Base-by-base conservation (phyloP, 1,139 yeast species). In the Chernovozyma sophiae-reginae region DNA sequence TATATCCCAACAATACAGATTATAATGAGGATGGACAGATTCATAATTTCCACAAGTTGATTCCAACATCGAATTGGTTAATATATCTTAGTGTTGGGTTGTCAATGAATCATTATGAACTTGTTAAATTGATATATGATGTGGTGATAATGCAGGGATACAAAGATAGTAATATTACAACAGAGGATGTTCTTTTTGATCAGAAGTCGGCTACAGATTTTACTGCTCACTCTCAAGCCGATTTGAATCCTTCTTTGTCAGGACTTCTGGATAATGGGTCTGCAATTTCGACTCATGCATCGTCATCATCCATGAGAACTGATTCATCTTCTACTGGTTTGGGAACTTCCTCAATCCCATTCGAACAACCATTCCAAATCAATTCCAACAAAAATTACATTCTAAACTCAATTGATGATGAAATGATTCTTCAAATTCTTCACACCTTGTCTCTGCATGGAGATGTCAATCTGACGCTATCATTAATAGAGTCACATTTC, bases 401-500 rank as follows among this genome's bases (percentile, higher is more conserved):
- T 1, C 43, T 52, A 25, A 34, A 37, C 16, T 41, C 49, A 7
- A 31, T 53, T n/a, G 46, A 39, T 18, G 52, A 51, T 31, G 37
- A 44, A 11, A 35, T 51, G 14, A 40, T 59, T 6, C 39, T 41
- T 24, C 55, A 52, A 36, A 56, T 67, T 12, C 52, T 70, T 18
- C 65, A 60, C 31, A 49, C 60, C 0, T 51, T 69, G 11, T 52
- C 72, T 1, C 45, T 52, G 3, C 51, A 62, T 38, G 76, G 76
- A 4, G 75, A 70, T 43, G 64, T 66, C 3, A 36, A 53, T 8
- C 59, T 60, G 56, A 58, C 69, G 0, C 43, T 68, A 8, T 46
- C 56, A 4, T 48, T 69, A 13, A 59, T 70, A 12, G 73, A 68
- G 39, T 50, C 65, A 15, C 70, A 67, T 38, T 66, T 52, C 39